A percentile compares a stretch with the other conserved stretches of the same genome.
These are phyloP conservation scores for Kwoniella newhampshirensis DNA, from an alignment of 768 basidiomycete species.

Conservation along the genomic window DNA sequence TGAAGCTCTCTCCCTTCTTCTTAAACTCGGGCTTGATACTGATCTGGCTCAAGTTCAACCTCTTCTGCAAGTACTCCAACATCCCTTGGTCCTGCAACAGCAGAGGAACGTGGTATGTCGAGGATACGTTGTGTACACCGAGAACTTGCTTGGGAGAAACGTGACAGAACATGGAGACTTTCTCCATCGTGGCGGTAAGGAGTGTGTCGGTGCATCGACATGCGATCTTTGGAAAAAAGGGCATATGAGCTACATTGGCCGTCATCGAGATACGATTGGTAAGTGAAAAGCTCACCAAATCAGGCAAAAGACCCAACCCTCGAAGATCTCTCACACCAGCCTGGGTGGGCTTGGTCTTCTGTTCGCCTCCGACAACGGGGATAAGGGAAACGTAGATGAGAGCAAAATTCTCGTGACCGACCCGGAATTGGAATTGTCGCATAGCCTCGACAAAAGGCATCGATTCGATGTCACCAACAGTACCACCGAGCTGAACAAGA, in stretches of 20 bases:
- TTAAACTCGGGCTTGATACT: slow-evolving; percentile 61
- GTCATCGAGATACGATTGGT: background rate
- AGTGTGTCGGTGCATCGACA: slow-evolving; percentile 83
- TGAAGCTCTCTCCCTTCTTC: slow-evolving; percentile 66
- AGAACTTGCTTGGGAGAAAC: slow-evolving; percentile 80
- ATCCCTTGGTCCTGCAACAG: slow-evolving; percentile 91
- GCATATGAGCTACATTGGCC: background rate
- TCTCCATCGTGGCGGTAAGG: slow-evolving; percentile 81
- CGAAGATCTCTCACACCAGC: slow-evolving; percentile 91
- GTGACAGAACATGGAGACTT: slow-evolving; percentile 99
- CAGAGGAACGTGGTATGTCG: slow-evolving; percentile 95
- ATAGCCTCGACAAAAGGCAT: slow-evolving; percentile 98
- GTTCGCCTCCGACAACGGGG: slow-evolving; percentile 98
- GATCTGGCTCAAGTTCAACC: slow-evolving; percentile 70
- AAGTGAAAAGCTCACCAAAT: slow-evolving; percentile 64
- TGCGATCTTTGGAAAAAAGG: slow-evolving; percentile 67
- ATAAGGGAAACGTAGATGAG: slow-evolving; percentile 95
- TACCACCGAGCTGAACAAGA: slow-evolving; percentile 81
- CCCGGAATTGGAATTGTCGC: slow-evolving; percentile 99
- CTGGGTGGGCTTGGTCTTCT: slow-evolving; percentile 98
- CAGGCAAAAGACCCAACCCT: slow-evolving; percentile 87
- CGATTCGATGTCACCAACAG: slow-evolving; percentile 97
- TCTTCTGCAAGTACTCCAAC: slow-evolving; percentile 72
- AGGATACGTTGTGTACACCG: slow-evolving; percentile 92
- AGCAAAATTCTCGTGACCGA: slow-evolving; percentile 93